Percentiles rank a stretch among this genome's conserved stretches.
Conservation (phyloP, 208 protist genomes). For the Acanthamoeba triangularis region DNA sequence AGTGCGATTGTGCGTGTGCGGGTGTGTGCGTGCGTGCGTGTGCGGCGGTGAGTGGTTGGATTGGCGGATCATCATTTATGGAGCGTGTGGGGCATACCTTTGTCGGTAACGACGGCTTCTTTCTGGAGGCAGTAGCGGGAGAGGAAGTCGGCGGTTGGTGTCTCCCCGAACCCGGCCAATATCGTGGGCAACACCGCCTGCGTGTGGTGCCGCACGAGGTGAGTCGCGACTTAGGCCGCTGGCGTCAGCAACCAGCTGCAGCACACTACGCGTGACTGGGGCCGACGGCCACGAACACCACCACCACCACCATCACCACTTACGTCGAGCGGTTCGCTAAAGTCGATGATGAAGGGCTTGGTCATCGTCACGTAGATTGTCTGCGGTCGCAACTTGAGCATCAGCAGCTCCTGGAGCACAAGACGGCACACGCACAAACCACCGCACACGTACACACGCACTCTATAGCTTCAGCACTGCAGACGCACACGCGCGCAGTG, state of each 20-base stretch:
- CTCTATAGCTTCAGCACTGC: not conserved
- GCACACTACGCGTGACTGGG: not conserved
- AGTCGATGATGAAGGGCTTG: constrained; percentile 17
- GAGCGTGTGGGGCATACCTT: not conserved
- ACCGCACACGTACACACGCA: no score
- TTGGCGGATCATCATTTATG: not conserved
- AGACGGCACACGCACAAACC: not conserved
- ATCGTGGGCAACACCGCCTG: constrained; percentile 16
- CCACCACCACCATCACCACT: not conserved
- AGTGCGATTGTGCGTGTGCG: no score
- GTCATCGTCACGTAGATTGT: constrained; percentile 47
- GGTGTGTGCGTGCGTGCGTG: no score
- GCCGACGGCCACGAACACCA: no score
- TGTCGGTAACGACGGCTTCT: not conserved
- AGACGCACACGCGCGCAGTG: not conserved
- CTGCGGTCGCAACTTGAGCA: not conserved
- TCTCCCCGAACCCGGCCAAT: constrained; percentile 6
- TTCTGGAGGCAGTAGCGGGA: constrained; percentile 11
- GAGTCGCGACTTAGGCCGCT: not conserved
- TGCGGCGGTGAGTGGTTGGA: not conserved
- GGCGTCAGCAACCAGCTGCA: not conserved
- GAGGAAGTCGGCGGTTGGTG: not conserved
- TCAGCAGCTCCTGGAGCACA: not conserved
- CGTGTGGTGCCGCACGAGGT: no score
- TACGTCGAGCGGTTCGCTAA: constrained; percentile 8